A percentile compares a stretch with the other conserved stretches of the same genome.
Conservation (phyloP, 768 basidiomycete species). For the Pleurotus sapidus region DNA sequence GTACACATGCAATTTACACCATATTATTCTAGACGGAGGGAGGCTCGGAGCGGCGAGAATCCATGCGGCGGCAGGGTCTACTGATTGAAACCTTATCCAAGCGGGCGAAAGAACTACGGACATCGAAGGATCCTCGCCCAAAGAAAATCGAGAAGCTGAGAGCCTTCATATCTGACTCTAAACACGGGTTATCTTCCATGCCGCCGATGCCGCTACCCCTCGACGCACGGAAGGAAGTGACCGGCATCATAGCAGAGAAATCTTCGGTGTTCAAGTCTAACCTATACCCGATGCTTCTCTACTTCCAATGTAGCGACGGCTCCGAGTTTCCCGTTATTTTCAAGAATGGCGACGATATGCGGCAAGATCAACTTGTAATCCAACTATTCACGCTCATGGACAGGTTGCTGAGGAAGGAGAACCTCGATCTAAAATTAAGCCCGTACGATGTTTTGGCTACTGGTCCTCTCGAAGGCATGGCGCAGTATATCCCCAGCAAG, state of each 20-base stretch:
- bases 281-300: constrained; percentile 86
- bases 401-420: constrained; percentile 87
- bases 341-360: constrained; percentile 98
- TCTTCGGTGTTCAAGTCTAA: constrained; percentile 98
- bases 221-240: constrained; percentile 81
- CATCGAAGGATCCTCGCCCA: constrained; percentile 88
- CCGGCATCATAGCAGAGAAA: constrained; percentile 87
- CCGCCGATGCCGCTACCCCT: constrained; percentile 84
- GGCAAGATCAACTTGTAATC: constrained; percentile 97
- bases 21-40: constrained; percentile 50
- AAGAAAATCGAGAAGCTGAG: constrained; percentile 98
- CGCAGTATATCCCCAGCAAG: constrained; percentile 93
- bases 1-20: background rate
- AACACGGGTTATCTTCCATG: constrained; percentile 80
- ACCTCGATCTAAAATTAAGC: constrained; percentile 86
- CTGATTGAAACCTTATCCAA: constrained; percentile 84
- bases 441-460: constrained; percentile 95
- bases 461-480: constrained; percentile 91
- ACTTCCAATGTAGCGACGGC: constrained; percentile 83
- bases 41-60: constrained; percentile 78
- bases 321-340: constrained; percentile 94
- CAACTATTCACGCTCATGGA: constrained; percentile 99
- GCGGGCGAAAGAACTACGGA: constrained; percentile 83
- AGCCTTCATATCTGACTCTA: constrained; percentile 79
- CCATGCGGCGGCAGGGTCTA: constrained; percentile 89